phyloP scores from a whole-genome alignment of 148 eudicot species.

The Rhododendron williamsianum region DNA sequence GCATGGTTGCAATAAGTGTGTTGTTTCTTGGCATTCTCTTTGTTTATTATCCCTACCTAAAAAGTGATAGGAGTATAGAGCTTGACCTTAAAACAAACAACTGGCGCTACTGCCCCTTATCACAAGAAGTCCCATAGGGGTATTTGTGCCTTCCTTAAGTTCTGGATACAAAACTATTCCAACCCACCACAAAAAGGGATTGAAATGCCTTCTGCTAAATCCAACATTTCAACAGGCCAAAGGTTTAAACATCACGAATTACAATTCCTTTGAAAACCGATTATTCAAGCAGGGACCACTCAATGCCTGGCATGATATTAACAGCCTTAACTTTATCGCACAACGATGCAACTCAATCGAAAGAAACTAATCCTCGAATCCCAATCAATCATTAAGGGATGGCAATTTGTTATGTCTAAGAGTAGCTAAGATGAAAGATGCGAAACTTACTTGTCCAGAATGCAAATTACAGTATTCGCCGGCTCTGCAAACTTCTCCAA shows the following conservation, averaged over 20 bases:
- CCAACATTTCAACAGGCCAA: not conserved
- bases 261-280: not conserved
- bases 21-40: not conserved
- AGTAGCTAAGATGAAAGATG: not conserved
- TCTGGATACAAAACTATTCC: not conserved
- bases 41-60: not conserved
- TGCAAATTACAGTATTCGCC: conserved; percentile 49
- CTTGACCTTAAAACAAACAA: not conserved
- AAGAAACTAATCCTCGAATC: not conserved
- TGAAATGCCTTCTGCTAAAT: not conserved
- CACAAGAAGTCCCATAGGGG: not conserved
- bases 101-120: not conserved
- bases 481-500: conserved; percentile 50
- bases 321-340: not conserved
- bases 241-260: not conserved
- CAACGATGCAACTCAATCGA: not conserved
- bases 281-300: not conserved
- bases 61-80: not conserved
- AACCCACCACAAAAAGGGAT: not conserved
- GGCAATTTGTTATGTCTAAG: too few relatives aligned
- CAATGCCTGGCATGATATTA: not conserved
- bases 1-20: not conserved
- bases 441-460: conserved; percentile 78
- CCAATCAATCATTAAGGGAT: not conserved
- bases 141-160: not conserved